Percentiles rank a stretch among this genome's conserved stretches.
Conservation (phyloP, 2,329 filamentous ascomycete genomes). For the Thermothelomyces thermophilus region DNA sequence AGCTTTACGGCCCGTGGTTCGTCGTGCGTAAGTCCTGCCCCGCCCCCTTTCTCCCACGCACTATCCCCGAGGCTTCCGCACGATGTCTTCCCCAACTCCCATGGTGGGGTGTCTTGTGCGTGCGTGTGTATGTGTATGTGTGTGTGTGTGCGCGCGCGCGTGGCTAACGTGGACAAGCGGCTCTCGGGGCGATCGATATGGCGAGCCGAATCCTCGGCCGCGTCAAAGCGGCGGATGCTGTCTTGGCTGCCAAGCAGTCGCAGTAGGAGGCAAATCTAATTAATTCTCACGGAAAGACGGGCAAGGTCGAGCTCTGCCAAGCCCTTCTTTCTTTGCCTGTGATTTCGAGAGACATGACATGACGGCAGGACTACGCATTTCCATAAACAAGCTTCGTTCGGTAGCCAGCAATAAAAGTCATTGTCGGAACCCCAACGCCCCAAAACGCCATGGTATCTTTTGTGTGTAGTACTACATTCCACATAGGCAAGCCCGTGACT, state of each 20-base stretch:
- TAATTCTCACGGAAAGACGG: background rate
- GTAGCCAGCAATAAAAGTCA: background rate
- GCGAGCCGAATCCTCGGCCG: constrained; percentile 43
- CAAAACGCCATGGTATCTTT: constrained; percentile 13
- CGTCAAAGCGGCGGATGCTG: constrained; percentile 28
- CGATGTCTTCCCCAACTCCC: no score
- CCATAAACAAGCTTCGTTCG: no score
- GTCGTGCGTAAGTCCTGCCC: constrained; percentile 43
- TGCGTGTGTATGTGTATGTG: no score
- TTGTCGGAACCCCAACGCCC: constrained; percentile 1
- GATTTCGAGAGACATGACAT: no score
- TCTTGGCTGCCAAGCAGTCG: constrained; percentile 35
- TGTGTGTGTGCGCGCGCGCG: no score
- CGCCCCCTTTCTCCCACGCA: no score
- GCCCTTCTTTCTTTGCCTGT: no score
- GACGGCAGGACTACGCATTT: no score
- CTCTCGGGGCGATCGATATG: constrained; percentile 49
- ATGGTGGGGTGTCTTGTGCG: no score
- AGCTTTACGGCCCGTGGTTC: constrained; percentile 47
- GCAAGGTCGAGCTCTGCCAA: no score
- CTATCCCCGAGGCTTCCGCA: no score
- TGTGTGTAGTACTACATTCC: background rate
- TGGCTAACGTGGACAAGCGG: constrained; percentile 28
- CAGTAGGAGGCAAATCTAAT: no score
- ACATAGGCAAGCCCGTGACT: background rate